Conservation (phyloP, 2,329 filamentous ascomycete species). For the Shiraia bambusicola region DNA sequence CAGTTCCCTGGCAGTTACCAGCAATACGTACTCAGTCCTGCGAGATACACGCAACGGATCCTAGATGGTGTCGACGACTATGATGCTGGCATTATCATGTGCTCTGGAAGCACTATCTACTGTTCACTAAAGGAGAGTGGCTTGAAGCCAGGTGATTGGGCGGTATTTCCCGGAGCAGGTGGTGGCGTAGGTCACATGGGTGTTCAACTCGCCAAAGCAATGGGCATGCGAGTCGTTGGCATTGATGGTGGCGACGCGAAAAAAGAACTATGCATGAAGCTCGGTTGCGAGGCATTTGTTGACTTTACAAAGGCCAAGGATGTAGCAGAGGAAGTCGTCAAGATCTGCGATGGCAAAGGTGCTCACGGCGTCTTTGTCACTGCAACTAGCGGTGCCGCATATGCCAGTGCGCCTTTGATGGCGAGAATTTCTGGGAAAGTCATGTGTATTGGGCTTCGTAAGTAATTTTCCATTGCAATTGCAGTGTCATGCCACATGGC, state of each 20-base stretch:
- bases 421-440: conserved; percentile 50
- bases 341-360: conserved; percentile 30
- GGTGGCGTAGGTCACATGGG: conserved; percentile 59
- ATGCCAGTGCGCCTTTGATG: conserved; percentile 33
- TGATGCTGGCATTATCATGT: conserved; percentile 59
- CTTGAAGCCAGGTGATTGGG: conserved; percentile 53
- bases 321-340: conserved; percentile 29
- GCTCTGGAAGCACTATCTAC: conserved; percentile 58
- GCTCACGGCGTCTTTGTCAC: conserved; percentile 39
- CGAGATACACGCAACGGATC: conserved; percentile 54
- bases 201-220: conserved; percentile 46
- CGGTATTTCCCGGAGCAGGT: conserved; percentile 54
- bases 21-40: conserved; percentile 49
- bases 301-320: conserved; percentile 31
- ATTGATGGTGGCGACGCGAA: conserved; percentile 31
- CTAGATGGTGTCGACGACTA: conserved; percentile 56
- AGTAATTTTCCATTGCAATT: conserved; percentile 18
- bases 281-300: conserved; percentile 33
- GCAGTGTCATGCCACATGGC: not conserved
- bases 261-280: conserved; percentile 22
- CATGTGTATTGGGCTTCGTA: conserved; percentile 53
- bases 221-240: conserved; percentile 34
- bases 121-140: conserved; percentile 53
- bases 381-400: conserved; percentile 21
- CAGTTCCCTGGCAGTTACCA: conserved; percentile 51